A percentile compares a stretch with the other conserved stretches of the same genome.
Conservation (phyloP, 495 filamentous ascomycete genomes). For the Hyaloscypha bicolor region DNA sequence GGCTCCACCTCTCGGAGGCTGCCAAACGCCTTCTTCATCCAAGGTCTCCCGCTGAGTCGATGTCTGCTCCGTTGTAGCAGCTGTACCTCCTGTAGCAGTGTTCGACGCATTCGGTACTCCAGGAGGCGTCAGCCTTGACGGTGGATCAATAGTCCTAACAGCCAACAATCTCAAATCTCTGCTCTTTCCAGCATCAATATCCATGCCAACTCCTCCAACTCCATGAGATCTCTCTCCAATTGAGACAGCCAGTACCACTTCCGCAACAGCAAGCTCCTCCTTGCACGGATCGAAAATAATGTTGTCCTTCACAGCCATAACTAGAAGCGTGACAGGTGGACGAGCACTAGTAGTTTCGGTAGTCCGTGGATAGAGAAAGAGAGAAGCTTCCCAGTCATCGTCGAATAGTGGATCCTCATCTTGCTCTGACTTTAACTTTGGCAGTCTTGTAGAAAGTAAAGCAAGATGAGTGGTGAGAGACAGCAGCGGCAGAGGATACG, state of each 20-base stretch:
- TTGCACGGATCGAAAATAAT: conserved; percentile 91
- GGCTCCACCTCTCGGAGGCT: conserved; percentile 72
- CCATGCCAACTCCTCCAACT: conserved; percentile 27
- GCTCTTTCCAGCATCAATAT: conserved; percentile 34
- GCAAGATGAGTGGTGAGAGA: conserved; percentile 94
- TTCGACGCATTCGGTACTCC: conserved; percentile 62
- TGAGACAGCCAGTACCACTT: conserved; percentile 81
- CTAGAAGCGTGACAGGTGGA: conserved; percentile 86
- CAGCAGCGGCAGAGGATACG: conserved; percentile 89
- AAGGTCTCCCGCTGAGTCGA: conserved; percentile 53
- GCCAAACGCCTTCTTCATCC: conserved; percentile 74
- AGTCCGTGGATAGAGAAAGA: conserved; percentile 70
- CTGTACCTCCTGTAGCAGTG: conserved; percentile 53
- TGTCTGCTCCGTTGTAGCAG: conserved; percentile 39
- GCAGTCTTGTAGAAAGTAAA: conserved; percentile 85
- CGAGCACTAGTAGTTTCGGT: conserved; percentile 35
- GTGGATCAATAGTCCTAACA: conserved; percentile 68
- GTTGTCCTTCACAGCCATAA: conserved; percentile 82
- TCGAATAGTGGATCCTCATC: conserved; percentile 98
- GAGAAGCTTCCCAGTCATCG: conserved; percentile 91
- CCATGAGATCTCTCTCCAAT: conserved; percentile 46
- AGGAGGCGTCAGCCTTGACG: conserved; percentile 70
- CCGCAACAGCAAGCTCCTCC: conserved; percentile 91
- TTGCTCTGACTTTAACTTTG: conserved; percentile 75
- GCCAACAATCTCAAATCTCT: conserved; percentile 55